Evolutionary conservation across 257 asterid genomes (phyloP).

Genomic region (Solanum arcanum): DNA sequence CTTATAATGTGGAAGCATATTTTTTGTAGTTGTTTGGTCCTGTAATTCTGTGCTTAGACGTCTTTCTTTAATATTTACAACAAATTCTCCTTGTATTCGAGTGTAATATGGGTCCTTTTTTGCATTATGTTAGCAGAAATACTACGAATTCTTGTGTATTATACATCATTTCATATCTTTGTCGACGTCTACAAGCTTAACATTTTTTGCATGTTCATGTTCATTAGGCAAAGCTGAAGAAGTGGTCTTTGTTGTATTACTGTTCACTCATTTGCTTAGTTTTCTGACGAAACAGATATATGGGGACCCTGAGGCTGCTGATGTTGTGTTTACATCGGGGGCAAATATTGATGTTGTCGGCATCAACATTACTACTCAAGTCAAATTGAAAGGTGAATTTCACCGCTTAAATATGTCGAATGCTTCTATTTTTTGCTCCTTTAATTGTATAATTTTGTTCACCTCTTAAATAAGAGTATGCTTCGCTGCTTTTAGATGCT

Average conservation of each 20-base stretch:
- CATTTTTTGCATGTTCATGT: background rate
- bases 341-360: conserved; percentile 81
- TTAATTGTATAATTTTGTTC: background rate
- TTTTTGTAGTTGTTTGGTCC: background rate
- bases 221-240: background rate
- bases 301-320: conserved; percentile 99
- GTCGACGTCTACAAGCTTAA: background rate
- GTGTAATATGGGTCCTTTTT: background rate
- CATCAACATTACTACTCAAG: conserved; percentile 88
- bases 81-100: background rate
- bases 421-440: background rate
- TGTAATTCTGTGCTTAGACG: background rate
- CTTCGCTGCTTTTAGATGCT: conserved; percentile 30
- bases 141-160: background rate
- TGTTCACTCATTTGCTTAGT: background rate
- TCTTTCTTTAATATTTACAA: background rate
- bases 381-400: conserved; percentile 62
- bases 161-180: background rate
- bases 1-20: background rate
- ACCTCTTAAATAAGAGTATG: background rate
- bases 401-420: background rate
- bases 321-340: conserved; percentile 83
- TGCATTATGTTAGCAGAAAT: background rate
- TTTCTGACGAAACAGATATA: conserved; percentile 41
- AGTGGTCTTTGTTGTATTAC: background rate